phyloP scores from a whole-genome alignment of 108 stramenopile genomes.

The Skeletonema potamos region DNA sequence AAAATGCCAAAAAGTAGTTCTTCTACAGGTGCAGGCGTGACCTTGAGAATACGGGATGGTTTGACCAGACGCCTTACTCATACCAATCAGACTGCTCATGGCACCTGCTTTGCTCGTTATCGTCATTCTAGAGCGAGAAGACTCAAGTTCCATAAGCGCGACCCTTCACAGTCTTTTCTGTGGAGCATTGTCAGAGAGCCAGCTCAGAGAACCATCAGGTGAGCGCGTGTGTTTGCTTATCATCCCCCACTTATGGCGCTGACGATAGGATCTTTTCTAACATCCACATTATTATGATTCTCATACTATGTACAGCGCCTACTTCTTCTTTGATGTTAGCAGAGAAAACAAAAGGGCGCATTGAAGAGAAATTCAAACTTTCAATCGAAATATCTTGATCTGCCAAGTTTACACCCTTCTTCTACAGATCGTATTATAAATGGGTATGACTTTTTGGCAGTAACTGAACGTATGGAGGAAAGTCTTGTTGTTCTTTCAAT shows the following conservation, averaged over 20 bases:
- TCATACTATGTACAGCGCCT: not conserved
- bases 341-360: not conserved
- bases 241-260: not conserved
- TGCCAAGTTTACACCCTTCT: not conserved
- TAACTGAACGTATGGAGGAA: conserved; percentile 56
- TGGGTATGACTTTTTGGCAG: conserved; percentile 56
- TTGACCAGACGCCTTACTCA: not conserved
- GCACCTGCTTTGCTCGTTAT: not conserved
- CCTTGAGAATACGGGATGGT: not conserved
- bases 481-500: conserved; percentile 40
- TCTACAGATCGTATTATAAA: conserved; percentile 7
- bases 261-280: not conserved
- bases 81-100: not conserved
- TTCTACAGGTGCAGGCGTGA: conserved; percentile 2
- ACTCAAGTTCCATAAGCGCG: not conserved
- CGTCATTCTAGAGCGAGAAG: not conserved
- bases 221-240: not conserved
- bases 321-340: not conserved
- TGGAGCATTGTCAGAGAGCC: not conserved
- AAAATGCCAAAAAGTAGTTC: not conserved
- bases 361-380: not conserved
- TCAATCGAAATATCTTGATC: not conserved
- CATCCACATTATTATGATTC: not conserved
- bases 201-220: not conserved
- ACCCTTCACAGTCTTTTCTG: not conserved